Base-by-base conservation (phyloP, 768 basidiomycete genomes). In the Gloeostereum incarnatum region DNA sequence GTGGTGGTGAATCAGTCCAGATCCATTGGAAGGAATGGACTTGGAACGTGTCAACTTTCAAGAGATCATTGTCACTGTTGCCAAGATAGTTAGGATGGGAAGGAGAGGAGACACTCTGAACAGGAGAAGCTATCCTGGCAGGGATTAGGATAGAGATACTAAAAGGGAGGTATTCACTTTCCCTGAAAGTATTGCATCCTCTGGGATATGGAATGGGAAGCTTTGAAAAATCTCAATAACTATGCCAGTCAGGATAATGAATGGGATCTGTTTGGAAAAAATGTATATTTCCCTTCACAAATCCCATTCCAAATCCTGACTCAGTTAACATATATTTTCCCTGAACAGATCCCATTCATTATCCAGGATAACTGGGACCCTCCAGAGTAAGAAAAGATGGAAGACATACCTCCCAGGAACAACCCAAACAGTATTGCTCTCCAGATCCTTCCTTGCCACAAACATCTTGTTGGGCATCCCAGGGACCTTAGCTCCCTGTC, bases 11-110 rank as follows among this genome's bases (percentile, higher is more conserved):
- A 43, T 80, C 71, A 2, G 61, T 58, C 81, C 81, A 88, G 52
- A 92, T 85, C 89, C 90, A 96, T 2, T 60, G 46, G 56, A 86
- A 91, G 19, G 74, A 56, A 0, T 55, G 44, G 2, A 78, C 65
- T 1, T n/a, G n/a, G n/a, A n/a, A n/a, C n/a, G n/a, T n/a, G n/a
- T n/a, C n/a, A n/a, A n/a, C n/a, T n/a, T n/a, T n/a, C n/a, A n/a
- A n/a, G n/a, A n/a, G n/a, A n/a, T n/a, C n/a, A n/a, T n/a, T n/a
- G n/a, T n/a, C n/a, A n/a, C n/a, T n/a, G n/a, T n/a, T n/a, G n/a
- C n/a, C n/a, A n/a, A n/a, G n/a, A n/a, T n/a, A n/a, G 31, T 23
- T 5, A 13, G n/a, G 9, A 22, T 5, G 16, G 3, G 21, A 23
- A 14, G 24, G 36, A 5, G 19, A 22, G 18, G n/a, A n/a, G n/a